A percentile compares a stretch with the other conserved stretches of the same genome.
These are phyloP conservation scores for Globisporangium abappressorium DNA, from an alignment of 352 stramenopile genomes.

Conservation along the genomic window DNA sequence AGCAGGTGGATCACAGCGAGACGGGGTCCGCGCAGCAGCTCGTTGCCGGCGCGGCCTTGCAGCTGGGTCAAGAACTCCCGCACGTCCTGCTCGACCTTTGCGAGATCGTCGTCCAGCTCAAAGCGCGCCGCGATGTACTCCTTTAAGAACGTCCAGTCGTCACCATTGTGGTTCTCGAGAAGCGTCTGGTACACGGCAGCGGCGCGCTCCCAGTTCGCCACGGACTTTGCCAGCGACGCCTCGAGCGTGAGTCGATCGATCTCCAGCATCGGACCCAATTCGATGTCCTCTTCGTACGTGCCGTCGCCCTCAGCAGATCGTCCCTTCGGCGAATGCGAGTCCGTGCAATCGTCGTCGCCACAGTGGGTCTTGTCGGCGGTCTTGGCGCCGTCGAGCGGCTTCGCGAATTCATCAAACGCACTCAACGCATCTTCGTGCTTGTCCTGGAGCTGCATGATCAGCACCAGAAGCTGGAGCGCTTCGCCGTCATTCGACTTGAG, in stretches of 20 bases:
- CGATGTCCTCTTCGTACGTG: conserved; percentile 80
- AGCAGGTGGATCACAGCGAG: conserved; percentile 62
- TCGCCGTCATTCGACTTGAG: conserved; percentile 59
- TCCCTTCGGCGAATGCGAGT: conserved; percentile 26
- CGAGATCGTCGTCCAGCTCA: conserved; percentile 27
- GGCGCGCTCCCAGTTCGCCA: conserved; percentile 51
- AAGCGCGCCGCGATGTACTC: conserved; percentile 60
- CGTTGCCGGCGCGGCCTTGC: conserved; percentile 41
- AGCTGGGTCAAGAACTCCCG: conserved; percentile 43
- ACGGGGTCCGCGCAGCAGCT: conserved; percentile 59
- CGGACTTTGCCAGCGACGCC: conserved; percentile 50
- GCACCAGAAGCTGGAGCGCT: conserved; percentile 61
- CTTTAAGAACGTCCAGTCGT: conserved; percentile 82
- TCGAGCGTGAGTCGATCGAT: conserved; percentile 76
- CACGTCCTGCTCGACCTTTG: conserved; percentile 29
- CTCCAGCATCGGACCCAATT: conserved; percentile 74
- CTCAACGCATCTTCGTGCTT: conserved; percentile 62
- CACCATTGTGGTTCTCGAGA: conserved; percentile 67
- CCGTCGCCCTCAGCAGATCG: conserved; percentile 68
- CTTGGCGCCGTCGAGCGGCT: conserved; percentile 19
- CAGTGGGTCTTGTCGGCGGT: conserved; percentile 12
- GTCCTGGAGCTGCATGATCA: conserved; percentile 72
- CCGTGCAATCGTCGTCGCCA: conserved; percentile 3
- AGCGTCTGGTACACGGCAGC: conserved; percentile 52
- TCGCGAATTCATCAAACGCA: conserved; percentile 71